Conservation (phyloP, 2,329 filamentous ascomycete genomes). For the Dactylellina drechsleri region DNA sequence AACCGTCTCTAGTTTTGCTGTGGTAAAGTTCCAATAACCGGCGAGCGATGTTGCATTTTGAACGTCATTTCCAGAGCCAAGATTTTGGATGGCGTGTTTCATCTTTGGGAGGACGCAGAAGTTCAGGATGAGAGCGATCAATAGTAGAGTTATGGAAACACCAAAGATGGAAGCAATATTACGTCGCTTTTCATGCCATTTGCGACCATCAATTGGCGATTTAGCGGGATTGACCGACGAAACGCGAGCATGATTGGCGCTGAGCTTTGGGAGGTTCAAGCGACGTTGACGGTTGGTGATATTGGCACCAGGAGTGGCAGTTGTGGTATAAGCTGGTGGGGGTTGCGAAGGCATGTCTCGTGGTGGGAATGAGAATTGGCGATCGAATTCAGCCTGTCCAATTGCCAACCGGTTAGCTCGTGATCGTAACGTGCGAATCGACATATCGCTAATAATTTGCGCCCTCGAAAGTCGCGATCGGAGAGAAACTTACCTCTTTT, state of each 20-base stretch:
- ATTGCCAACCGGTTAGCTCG: conserved; percentile 26
- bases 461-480: not conserved
- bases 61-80: conserved; percentile 15
- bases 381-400: conserved; percentile 49
- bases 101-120: conserved; percentile 45
- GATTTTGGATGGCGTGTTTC: not conserved
- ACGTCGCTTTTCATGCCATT: conserved; percentile 49
- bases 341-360: conserved; percentile 44
- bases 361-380: conserved; percentile 45
- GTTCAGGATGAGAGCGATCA: conserved; percentile 37
- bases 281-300: conserved; percentile 48
- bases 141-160: conserved; percentile 28
- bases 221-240: conserved; percentile 45
- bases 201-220: conserved; percentile 47
- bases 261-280: conserved; percentile 47
- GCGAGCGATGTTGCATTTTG: conserved; percentile 4
- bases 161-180: conserved; percentile 39
- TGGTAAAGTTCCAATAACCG: conserved; percentile 45
- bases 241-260: conserved; percentile 35
- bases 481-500: conserved; percentile 39
- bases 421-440: conserved; percentile 14
- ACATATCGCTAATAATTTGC: conserved; percentile 6
- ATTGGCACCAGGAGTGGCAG: conserved; percentile 22
- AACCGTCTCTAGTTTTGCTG: conserved; percentile 21
- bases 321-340: conserved; percentile 45